Evolutionary conservation across 2,329 filamentous ascomycete species (phyloP), one percentile per base, ranked within the genome.

Genomic region (Xylariaceae sp.): DNA sequence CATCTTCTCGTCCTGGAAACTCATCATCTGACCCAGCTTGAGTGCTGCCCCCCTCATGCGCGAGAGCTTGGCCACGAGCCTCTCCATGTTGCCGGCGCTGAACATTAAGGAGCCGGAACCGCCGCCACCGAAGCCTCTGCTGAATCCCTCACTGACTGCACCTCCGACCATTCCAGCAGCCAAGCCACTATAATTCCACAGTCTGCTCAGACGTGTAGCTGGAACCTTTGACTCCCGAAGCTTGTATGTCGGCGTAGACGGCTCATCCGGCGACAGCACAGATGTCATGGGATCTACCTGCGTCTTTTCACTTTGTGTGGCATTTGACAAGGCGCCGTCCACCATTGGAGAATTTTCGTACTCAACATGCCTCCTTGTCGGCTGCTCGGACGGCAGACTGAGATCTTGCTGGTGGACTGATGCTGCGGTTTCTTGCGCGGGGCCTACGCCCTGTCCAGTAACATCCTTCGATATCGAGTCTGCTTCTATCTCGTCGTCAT

Each of bases 21-120:
- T 95, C 70, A 98, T 83, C 83, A 96, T 92, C 64, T 98, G 92
- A 1, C 92, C 93, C 17, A 98, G 64, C 64, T 98, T 98, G 26
- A 98, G 68, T n/a, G 92, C 92, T 5, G 92, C 93, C 23, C 92
- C 92, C 51, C 92, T 78, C 92, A 98, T 98, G 15, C 85, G 83
- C 3, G 90, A 96, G 3, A 98, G 72, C 59, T 93, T 95, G 5
- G 86, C 72, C 2, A 98, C 92, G 7, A 98, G 72, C 30, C 93
- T 76, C 56, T 96, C 89, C 75, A 96, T 88, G 52, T 98, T 98
- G 8, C 70, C 79, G 5, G 86, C 74, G 57, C 85, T 96, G 36
- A 98, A 75, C 64, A 98, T 78, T 7, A 94, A 67, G 1, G 89
- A 94, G 1, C 88, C 86, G 39, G 70, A 57, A 4, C 65, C 61